Evolutionary conservation across 306 rosid genomes (phyloP), one percentile per base, ranked within the genome.

Genomic region (Cotoneaster glaucophyllus): DNA sequence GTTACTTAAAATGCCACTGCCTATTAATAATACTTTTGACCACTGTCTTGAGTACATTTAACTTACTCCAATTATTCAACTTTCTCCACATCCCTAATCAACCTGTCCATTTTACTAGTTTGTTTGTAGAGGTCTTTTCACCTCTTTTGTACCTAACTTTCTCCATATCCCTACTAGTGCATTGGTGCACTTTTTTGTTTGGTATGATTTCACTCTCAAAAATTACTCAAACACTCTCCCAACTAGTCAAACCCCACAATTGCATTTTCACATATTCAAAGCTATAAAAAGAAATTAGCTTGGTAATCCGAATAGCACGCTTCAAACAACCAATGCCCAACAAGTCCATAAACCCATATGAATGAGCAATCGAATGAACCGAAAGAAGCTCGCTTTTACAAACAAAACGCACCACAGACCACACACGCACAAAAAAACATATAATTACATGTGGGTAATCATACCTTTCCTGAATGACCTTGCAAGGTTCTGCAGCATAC

Each of bases 401-500:
- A 64, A 9, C 3, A n/a, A 28, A 21, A 48, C 8, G 34, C 8
- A 45, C 65, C n/a, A 28, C n/a, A 70, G 26, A 58, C 70, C 25
- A 65, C 25, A 61, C 17, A 62, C 21, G 63, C 57, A 64, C 58
- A 76, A 12, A 64, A 10, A 29, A 8, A 44, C 4, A 13, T 2
- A 4, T 1, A 17, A 45, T 29, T 4, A 34, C 48, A 21, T 52
- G 14, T 13, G 15, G 10, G 31, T 22, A 29, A 21, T 14, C 61
- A 62, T 76, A 93, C 98, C 96, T 88, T 95, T 72, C 96, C 93
- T 0, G 95, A 78, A 45, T 91, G 98, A 39, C 98, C 98, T 67
- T 88, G 98, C 61, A 95, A 83, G 15, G 96, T 95, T 85, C 97
- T 89, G 74, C 97, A 92, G 85, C 98, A 95, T 14, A 95, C 92